Evolutionary conservation across 257 asterid genomes (phyloP).

Genomic region (Solanum lycopersicoides): DNA sequence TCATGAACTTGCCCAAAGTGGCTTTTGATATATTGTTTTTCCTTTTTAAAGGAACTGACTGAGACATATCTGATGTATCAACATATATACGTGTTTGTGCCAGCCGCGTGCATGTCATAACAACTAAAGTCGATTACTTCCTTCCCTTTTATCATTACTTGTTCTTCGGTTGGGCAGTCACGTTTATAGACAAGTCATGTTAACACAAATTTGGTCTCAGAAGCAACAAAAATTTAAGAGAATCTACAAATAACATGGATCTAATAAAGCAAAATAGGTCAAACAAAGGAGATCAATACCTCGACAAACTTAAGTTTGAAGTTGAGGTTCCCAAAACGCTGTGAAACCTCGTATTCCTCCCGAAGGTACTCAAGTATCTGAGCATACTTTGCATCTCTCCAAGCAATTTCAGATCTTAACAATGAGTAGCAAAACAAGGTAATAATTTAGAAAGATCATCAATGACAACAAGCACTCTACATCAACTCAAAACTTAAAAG

Average conservation of each 20-base stretch:
- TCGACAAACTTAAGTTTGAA: slow-evolving; percentile 87
- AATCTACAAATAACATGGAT: neutral
- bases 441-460: neutral
- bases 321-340: slow-evolving; percentile 91
- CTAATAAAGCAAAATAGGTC: neutral
- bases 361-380: slow-evolving; percentile 85
- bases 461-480: neutral
- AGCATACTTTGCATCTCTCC: slow-evolving; percentile 98
- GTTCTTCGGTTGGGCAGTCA: neutral
- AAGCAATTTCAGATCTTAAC: slow-evolving; percentile 90
- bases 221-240: neutral
- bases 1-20: neutral
- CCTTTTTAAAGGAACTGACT: neutral
- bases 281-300: slow-evolving; percentile 24
- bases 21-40: neutral
- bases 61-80: neutral
- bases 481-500: neutral
- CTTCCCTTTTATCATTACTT: neutral
- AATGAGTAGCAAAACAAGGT: neutral
- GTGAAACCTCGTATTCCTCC: slow-evolving; percentile 93
- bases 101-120: neutral
- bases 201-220: neutral
- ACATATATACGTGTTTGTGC: neutral
- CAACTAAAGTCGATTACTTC: neutral
- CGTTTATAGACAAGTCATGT: neutral